These are phyloP conservation scores for Cyclocybe aegerita DNA, from an alignment of 768 basidiomycete genomes.

Conservation along the genomic window DNA sequence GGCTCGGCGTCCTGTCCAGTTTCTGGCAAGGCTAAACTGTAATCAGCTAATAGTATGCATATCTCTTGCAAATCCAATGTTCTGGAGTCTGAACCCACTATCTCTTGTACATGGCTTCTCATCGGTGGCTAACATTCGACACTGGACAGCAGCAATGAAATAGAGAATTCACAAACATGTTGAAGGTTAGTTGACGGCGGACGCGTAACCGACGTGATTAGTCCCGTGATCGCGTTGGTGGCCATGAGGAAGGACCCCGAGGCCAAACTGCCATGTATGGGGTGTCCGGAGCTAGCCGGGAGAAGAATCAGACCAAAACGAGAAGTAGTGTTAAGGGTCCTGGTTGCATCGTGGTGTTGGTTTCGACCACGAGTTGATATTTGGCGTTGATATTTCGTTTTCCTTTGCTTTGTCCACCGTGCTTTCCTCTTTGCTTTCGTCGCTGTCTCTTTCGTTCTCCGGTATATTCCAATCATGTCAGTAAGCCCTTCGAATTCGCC, in stretches of 20 bases:
- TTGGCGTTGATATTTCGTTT: constrained; percentile 20
- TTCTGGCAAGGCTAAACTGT: constrained; percentile 37
- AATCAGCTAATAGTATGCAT: constrained; percentile 10
- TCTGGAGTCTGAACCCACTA: too few relatives aligned
- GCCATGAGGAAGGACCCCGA: constrained; percentile 31
- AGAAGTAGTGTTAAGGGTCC: constrained; percentile 25
- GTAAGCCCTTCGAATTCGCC: constrained; percentile 34
- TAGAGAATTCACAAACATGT: too few relatives aligned
- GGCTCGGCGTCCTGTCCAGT: constrained; percentile 7
- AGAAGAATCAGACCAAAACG: not conserved
- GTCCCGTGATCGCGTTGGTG: constrained; percentile 38
- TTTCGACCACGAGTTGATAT: constrained; percentile 16
- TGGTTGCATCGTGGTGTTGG: constrained; percentile 31
- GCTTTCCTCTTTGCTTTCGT: constrained; percentile 29
- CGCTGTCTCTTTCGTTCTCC: constrained; percentile 24
- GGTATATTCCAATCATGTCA: constrained; percentile 21
- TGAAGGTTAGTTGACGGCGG: too few relatives aligned
- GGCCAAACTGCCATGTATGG: not conserved
- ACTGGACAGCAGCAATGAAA: too few relatives aligned
- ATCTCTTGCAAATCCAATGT: not conserved
- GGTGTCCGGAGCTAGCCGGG: not conserved
- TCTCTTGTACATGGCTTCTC: too few relatives aligned
- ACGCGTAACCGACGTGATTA: constrained; percentile 8
- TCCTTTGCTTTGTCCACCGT: constrained; percentile 21
- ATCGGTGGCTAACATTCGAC: too few relatives aligned